phyloP scores from a whole-genome alignment of 2,329 filamentous ascomycete genomes.

The Trichoderma koningiopsis region DNA sequence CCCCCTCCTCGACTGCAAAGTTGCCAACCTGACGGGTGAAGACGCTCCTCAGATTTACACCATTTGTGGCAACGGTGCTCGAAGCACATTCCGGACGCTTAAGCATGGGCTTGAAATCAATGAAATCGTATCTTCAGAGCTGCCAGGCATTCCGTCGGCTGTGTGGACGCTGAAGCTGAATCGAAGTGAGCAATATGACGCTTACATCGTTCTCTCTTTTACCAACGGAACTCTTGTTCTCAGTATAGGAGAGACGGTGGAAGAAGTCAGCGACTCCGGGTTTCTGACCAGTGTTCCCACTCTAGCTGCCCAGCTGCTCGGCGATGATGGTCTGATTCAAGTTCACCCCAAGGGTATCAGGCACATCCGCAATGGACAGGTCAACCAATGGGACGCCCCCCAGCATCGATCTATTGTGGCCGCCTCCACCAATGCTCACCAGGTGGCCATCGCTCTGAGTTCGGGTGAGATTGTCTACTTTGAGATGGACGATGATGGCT shows the following conservation, averaged over 20 bases:
- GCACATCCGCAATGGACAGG: slow-evolving; percentile 75
- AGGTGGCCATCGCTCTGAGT: slow-evolving; percentile 91
- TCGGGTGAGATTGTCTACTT: slow-evolving; percentile 98
- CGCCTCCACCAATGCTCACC: slow-evolving; percentile 87
- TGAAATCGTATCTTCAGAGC: slow-evolving; percentile 91
- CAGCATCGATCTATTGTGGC: slow-evolving; percentile 94
- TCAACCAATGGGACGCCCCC: slow-evolving; percentile 93
- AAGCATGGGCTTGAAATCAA: slow-evolving; percentile 92
- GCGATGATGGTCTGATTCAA: slow-evolving; percentile 89
- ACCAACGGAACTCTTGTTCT: slow-evolving; percentile 87
- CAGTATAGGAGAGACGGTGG: slow-evolving; percentile 94
- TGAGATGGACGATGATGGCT: slow-evolving; percentile 91
- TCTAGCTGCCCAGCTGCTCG: slow-evolving; percentile 88
- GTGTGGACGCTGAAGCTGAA: slow-evolving; percentile 95
- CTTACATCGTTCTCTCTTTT: slow-evolving; percentile 94
- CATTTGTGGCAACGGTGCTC: slow-evolving; percentile 82
- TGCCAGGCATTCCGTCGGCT: slow-evolving; percentile 83
- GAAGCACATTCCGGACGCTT: slow-evolving; percentile 86
- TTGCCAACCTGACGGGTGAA: slow-evolving; percentile 86
- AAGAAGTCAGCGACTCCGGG: slow-evolving; percentile 91
- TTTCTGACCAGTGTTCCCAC: slow-evolving; percentile 89
- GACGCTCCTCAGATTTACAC: slow-evolving; percentile 97
- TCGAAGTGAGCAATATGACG: slow-evolving; percentile 80
- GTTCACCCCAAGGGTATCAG: slow-evolving; percentile 96
- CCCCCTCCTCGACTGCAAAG: slow-evolving; percentile 86